Evolutionary conservation across 108 stramenopile species (phyloP).

Genomic region (Fistulifera pelliculosa): DNA sequence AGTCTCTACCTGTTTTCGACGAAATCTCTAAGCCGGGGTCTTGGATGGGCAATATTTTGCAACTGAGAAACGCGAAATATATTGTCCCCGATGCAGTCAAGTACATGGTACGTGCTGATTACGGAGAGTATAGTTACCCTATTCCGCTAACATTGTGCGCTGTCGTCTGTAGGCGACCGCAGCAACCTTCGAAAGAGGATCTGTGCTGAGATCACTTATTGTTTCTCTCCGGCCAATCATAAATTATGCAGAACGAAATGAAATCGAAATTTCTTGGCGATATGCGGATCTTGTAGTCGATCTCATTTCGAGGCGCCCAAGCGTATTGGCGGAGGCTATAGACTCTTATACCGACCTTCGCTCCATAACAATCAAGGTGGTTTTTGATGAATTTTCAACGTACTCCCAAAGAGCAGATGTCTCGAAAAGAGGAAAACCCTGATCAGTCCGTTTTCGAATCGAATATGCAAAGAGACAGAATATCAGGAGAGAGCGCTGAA

Average conservation of each 20-base stretch:
- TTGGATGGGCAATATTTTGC: slow-evolving; percentile 38
- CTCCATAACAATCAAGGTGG: slow-evolving; percentile 23
- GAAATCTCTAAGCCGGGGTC: not conserved
- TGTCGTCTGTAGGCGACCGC: slow-evolving; percentile 21
- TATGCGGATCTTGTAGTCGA: slow-evolving; percentile 36
- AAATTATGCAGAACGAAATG: slow-evolving; percentile 19
- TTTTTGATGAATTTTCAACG: not conserved
- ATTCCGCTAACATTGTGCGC: not conserved
- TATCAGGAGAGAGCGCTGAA: no score
- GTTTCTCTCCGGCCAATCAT: slow-evolving; percentile 34
- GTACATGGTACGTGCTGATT: slow-evolving; percentile 20
- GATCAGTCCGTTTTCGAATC: no score
- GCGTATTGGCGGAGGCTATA: slow-evolving; percentile 48
- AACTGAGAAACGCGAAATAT: slow-evolving; percentile 22
- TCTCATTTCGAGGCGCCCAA: slow-evolving; percentile 49
- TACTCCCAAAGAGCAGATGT: no score
- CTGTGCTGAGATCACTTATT: slow-evolving; percentile 33
- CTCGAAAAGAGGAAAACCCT: no score
- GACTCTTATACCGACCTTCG: slow-evolving; percentile 43
- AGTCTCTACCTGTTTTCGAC: slow-evolving; percentile 29
- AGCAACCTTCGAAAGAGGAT: slow-evolving; percentile 48
- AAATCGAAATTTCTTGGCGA: slow-evolving; percentile 19
- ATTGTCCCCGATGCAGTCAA: slow-evolving; percentile 35
- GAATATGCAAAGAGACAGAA: no score
- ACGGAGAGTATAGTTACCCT: not conserved